phyloP scores from a whole-genome alignment of 192 early-diverging fungal species.

The Coemansia sp. region DNA sequence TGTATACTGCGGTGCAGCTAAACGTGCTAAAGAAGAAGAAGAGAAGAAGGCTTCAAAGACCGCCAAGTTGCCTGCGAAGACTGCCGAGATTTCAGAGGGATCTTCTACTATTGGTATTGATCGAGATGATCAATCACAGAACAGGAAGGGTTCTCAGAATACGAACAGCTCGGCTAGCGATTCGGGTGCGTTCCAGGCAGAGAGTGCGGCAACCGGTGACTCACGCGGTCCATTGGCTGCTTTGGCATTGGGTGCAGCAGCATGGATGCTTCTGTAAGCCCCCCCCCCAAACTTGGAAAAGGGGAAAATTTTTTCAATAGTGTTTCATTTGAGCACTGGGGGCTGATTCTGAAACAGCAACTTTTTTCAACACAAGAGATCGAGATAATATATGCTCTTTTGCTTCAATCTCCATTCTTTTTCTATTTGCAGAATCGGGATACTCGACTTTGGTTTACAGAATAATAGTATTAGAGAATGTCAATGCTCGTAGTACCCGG shows the following conservation, averaged over 20 bases:
- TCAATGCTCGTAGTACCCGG: conserved; percentile 87
- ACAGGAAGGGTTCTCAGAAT: background rate
- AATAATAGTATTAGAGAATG: conserved; percentile 34
- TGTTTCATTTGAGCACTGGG: no score
- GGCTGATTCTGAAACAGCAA: background rate
- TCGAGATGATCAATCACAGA: background rate
- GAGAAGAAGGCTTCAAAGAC: conserved; percentile 8
- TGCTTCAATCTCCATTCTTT: no score
- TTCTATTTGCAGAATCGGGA: no score
- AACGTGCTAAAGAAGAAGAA: conserved; percentile 28
- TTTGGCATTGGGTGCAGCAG: conserved; percentile 1
- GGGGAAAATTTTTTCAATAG: background rate
- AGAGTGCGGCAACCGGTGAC: background rate
- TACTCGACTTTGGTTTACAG: no score
- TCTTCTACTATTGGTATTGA: background rate
- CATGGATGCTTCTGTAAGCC: conserved; percentile 1
- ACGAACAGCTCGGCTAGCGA: background rate
- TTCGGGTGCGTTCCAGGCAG: background rate
- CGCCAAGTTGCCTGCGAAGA: background rate
- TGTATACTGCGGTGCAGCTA: conserved; percentile 44
- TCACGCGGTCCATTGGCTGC: background rate
- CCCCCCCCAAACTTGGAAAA: background rate
- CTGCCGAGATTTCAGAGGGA: background rate
- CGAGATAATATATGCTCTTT: no score
- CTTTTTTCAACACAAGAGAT: no score